Base-by-base conservation (phyloP, 768 basidiomycete species). In the Mycena epipterygia region DNA sequence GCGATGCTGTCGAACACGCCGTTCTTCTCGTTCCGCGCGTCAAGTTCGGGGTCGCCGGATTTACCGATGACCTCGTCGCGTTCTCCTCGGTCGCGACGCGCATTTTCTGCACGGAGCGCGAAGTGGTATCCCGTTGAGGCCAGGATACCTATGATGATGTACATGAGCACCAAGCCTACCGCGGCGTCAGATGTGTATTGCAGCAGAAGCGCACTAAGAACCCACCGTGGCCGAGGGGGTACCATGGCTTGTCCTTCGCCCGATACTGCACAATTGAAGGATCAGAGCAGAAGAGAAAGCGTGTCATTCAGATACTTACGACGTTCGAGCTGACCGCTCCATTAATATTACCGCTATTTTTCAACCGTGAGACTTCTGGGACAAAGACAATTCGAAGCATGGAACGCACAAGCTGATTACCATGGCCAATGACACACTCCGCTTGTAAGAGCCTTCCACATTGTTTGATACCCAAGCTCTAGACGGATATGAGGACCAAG, bases 251-350 rank as follows among this genome's bases (percentile, higher is more conserved):
- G 76, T 93, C 90, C 53, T 77, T 79, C 5, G 86, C 87, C 35
- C 92, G 91, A 76, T 94, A 94, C 85, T 90, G 59, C 12, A 30
- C 11, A 19, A 21, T 4, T 17, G 58, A 44, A 33, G 65, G 52
- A 48, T 67, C 29, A 71, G 42, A 55, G 35, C 12, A 71, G 35
- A 30, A 69, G 21, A 39, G 37, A 44, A n/a, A 56, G 21, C 59
- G 27, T 59, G 37, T 35, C 62, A 39, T n/a, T 27, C 11, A 32
- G 51, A n/a, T 37, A 86, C 90, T 73, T 79, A 90, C 90, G 39
- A 94, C 88, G 74, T 93, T 93, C 21, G 91, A 92, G 76, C 89
- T 89, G 46, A 94, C 89, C n/a, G 90, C 91, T 23, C 92, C 92
- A 75, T 93, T 92, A 58, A 93, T 81, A 76, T 93, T 93, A 11